Conservation (phyloP, 2,329 filamentous ascomycete genomes). For the Cercospora citrullina region DNA sequence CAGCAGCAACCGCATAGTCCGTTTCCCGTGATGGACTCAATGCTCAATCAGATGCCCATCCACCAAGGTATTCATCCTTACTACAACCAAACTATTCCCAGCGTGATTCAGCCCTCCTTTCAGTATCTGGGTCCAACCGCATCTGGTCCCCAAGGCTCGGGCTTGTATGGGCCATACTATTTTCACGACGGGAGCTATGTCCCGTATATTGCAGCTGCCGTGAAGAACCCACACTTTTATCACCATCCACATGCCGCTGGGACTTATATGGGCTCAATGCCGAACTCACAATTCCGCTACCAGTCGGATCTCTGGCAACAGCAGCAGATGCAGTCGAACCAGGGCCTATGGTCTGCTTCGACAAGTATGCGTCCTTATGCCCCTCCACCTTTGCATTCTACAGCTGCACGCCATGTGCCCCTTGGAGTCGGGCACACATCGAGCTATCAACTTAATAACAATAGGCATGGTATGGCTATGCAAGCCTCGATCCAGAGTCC, state of each 20-base stretch:
- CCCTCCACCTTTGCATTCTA: conserved; percentile 14
- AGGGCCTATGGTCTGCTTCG: conserved; percentile 18
- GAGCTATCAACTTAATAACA: background rate
- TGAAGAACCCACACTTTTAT: conserved; percentile 54
- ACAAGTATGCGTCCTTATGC: conserved; percentile 17
- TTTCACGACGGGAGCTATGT: conserved; percentile 60
- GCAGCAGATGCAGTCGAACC: conserved; percentile 13
- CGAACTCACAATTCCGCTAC: conserved; percentile 26
- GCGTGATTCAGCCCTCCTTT: conserved; percentile 59
- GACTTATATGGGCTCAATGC: conserved; percentile 23
- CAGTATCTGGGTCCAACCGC: conserved; percentile 62
- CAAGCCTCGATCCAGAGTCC: background rate
- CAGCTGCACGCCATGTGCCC: background rate
- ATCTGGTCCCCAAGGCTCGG: conserved; percentile 56
- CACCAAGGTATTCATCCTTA: conserved; percentile 36
- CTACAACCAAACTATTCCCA: conserved; percentile 55
- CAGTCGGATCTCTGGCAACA: conserved; percentile 30
- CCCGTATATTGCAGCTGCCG: conserved; percentile 60
- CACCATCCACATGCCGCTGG: conserved; percentile 30
- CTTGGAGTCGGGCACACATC: conserved; percentile 5
- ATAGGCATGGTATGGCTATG: conserved; percentile 7
- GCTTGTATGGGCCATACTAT: conserved; percentile 63
- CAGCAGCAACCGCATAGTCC: conserved; percentile 26
- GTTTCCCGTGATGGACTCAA: conserved; percentile 58
- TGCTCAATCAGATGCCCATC: conserved; percentile 58